Percentiles rank a stretch among this genome's conserved stretches.
Evolutionary conservation across 2,329 filamentous ascomycete species (phyloP).

Genomic region (Arachnopeziza araneosa): DNA sequence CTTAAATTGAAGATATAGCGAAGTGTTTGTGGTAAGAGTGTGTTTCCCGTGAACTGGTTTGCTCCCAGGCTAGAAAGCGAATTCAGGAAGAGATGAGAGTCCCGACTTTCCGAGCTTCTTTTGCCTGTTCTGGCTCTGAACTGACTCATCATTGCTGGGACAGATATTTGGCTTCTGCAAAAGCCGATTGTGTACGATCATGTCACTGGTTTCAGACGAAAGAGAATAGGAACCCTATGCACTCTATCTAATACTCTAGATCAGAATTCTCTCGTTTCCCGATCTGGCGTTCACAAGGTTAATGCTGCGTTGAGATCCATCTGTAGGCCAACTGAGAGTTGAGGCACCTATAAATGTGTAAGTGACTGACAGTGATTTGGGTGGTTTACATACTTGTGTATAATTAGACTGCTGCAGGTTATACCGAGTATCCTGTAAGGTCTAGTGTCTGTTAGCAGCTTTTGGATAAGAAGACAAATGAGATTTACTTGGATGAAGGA

Average conservation of each 20-base stretch:
- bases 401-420: constrained; percentile 27
- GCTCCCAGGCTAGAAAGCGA: too few species aligned
- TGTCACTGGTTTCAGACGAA: neutral
- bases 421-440: constrained; percentile 27
- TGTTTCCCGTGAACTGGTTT: too few species aligned
- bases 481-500: constrained; percentile 32
- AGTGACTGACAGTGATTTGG: constrained; percentile 25
- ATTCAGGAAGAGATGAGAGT: too few species aligned
- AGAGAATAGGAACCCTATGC: neutral
- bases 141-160: too few species aligned
- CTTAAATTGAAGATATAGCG: too few species aligned
- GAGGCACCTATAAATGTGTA: neutral
- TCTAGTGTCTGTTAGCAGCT: constrained; percentile 8
- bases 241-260: neutral
- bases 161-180: too few species aligned
- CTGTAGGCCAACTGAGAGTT: neutral
- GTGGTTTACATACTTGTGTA: constrained; percentile 23
- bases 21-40: too few species aligned
- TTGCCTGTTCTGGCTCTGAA: too few species aligned
- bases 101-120: too few species aligned
- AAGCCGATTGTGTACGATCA: too few species aligned
- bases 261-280: neutral
- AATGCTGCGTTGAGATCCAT: neutral
- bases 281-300: neutral
- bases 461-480: neutral